phyloP scores from a whole-genome alignment of 1,139 yeast species.

The Saccharomycopsis phalli region DNA sequence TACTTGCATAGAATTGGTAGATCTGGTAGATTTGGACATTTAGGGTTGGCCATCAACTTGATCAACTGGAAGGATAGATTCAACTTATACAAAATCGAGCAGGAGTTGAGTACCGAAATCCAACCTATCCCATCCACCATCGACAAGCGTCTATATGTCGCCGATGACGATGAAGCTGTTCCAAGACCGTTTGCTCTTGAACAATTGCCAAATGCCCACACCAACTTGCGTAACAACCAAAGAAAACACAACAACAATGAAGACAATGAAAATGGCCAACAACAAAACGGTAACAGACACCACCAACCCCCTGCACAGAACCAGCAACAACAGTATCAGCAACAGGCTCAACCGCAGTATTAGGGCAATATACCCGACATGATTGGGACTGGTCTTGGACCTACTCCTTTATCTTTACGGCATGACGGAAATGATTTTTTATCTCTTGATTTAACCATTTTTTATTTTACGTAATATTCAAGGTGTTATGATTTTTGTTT shows the following conservation, averaged over 20 bases:
- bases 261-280: constrained; percentile 25
- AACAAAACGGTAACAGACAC: constrained; percentile 24
- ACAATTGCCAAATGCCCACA: constrained; percentile 29
- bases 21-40: constrained; percentile 97
- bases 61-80: constrained; percentile 97
- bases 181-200: constrained; percentile 83
- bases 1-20: constrained; percentile 98
- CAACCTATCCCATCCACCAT: constrained; percentile 90
- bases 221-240: constrained; percentile 16
- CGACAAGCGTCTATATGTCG: constrained; percentile 83
- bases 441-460: too few species aligned
- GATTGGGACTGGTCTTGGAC: too few species aligned
- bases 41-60: constrained; percentile 93
- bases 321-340: constrained; percentile 8
- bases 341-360: constrained; percentile 6
- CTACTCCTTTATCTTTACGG: too few species aligned
- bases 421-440: too few species aligned
- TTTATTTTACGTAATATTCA: too few species aligned
- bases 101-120: constrained; percentile 95
- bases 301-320: constrained; percentile 15
- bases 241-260: constrained; percentile 17
- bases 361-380: too few species aligned
- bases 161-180: constrained; percentile 64
- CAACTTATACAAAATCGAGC: constrained; percentile 89
- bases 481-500: too few species aligned